These are phyloP conservation scores for Sporopachydermia quercuum DNA, from an alignment of 805 yeast species.

Conservation along the genomic window DNA sequence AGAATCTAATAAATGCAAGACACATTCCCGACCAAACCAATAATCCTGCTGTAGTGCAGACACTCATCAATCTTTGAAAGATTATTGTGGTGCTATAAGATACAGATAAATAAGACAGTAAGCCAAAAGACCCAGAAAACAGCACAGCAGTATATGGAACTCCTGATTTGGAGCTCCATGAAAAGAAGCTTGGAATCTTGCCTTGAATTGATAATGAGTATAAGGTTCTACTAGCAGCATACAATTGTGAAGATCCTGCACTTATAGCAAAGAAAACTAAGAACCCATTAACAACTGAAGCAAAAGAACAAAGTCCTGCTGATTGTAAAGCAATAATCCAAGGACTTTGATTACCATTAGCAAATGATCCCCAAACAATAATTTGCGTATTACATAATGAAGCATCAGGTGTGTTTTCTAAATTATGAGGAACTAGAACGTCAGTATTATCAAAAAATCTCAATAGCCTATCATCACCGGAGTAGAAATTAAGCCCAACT, in stretches of 20 bases:
- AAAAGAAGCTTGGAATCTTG: conserved; percentile 47
- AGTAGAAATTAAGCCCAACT: conserved; percentile 56
- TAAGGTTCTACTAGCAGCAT: conserved; percentile 45
- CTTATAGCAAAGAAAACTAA: conserved; percentile 39
- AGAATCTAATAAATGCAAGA: conserved; percentile 46
- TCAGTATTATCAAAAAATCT: conserved; percentile 30
- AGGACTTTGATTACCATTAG: conserved; percentile 39
- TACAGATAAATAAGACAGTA: conserved; percentile 46
- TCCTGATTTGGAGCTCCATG: conserved; percentile 45
- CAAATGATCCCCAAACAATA: conserved; percentile 9
- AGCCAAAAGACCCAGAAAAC: conserved; percentile 44
- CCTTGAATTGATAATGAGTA: conserved; percentile 39
- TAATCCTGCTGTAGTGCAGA: conserved; percentile 62
- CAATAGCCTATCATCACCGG: conserved; percentile 63
- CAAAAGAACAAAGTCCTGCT: conserved; percentile 35
- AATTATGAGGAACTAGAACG: conserved; percentile 8
- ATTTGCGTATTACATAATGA: conserved; percentile 7
- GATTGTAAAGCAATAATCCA: conserved; percentile 41
- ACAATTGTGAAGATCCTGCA: conserved; percentile 43
- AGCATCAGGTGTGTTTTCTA: conserved; percentile 10
- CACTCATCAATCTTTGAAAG: conserved; percentile 50
- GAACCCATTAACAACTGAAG: conserved; percentile 35
- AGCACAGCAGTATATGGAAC: conserved; percentile 62
- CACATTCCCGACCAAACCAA: conserved; percentile 71
- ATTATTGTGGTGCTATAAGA: conserved; percentile 41